A percentile compares a stretch with the other conserved stretches of the same genome.
These are phyloP conservation scores for Syzygium oleosum DNA, from an alignment of 345 rosid genomes.

Conservation along the genomic window DNA sequence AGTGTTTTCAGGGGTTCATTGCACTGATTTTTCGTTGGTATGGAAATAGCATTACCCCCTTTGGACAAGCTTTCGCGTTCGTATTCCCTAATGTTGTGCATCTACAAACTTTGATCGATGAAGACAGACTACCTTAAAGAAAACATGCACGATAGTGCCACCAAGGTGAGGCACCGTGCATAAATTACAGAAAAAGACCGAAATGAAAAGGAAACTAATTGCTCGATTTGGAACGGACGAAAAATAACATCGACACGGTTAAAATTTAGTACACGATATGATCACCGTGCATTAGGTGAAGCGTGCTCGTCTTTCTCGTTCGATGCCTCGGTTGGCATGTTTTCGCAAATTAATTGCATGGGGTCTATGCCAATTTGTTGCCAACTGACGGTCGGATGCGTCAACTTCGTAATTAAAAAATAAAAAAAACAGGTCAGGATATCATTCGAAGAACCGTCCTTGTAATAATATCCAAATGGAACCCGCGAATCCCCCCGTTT, in stretches of 20 bases:
- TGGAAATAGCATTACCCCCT: not conserved
- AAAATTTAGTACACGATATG: not conserved
- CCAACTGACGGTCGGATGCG: too few species aligned
- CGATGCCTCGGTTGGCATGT: not conserved
- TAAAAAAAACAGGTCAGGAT: not conserved
- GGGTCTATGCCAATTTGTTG: not conserved
- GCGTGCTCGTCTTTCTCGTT: not conserved
- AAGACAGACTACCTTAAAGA: not conserved
- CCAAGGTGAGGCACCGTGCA: not conserved
- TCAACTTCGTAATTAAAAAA: not conserved
- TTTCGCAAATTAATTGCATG: not conserved
- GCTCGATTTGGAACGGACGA: not conserved
- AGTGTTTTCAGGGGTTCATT: not conserved
- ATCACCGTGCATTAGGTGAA: not conserved
- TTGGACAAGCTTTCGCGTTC: not conserved
- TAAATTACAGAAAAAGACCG: not conserved
- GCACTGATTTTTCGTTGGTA: not conserved
- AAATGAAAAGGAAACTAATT: not conserved
- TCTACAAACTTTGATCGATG: not conserved
- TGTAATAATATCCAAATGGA: not conserved
- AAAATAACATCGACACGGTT: accelerated
- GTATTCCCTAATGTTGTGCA: not conserved
- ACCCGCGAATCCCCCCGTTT: not conserved
- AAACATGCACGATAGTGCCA: not conserved
- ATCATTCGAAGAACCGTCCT: not conserved